Percentiles rank a stretch among this genome's conserved stretches.
Evolutionary conservation across 2,329 filamentous ascomycete species (phyloP).

Genomic region (Beauveria rudraprayagi): DNA sequence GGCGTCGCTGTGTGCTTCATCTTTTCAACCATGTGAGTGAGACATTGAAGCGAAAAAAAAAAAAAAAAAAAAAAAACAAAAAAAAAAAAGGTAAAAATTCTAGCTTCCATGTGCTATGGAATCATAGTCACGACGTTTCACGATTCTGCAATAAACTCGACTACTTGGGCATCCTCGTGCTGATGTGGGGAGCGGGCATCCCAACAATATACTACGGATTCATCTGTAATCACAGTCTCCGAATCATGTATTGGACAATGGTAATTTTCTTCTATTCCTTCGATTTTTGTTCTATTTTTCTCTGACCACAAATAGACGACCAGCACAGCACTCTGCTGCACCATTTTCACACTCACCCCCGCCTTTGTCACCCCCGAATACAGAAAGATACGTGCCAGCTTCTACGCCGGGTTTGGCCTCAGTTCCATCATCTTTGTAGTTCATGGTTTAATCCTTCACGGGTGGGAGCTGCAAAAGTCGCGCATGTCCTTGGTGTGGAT

Average conservation of each 20-base stretch:
- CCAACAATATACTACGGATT: conserved; percentile 14
- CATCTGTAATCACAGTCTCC: conserved; percentile 13
- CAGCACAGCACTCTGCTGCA: conserved; percentile 11
- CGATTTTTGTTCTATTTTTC: too few species aligned
- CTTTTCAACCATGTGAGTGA: conserved; percentile 15
- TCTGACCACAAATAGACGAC: not conserved
- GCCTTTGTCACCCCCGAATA: conserved; percentile 12
- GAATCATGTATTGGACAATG: conserved; percentile 14
- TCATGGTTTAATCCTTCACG: conserved; percentile 11
- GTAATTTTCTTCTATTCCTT: not conserved
- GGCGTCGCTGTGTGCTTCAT: conserved; percentile 15
- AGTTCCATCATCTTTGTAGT: conserved; percentile 14
- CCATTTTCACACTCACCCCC: conserved; percentile 12
- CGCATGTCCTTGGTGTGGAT: conserved; percentile 14
- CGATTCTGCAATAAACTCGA: conserved; percentile 13
- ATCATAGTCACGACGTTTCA: not conserved
- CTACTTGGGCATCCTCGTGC: conserved; percentile 14
- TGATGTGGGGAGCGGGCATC: conserved; percentile 9
- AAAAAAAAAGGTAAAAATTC: too few species aligned
- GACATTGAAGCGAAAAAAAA: too few species aligned
- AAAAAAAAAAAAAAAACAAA: too few species aligned
- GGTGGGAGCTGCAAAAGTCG: conserved; percentile 14
- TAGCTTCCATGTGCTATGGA: conserved; percentile 6
- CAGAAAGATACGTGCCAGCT: conserved; percentile 11
- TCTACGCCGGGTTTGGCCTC: conserved; percentile 15